Conservation (phyloP, 73 alveolate genomes). For the Paramecium tetraurelia region DNA sequence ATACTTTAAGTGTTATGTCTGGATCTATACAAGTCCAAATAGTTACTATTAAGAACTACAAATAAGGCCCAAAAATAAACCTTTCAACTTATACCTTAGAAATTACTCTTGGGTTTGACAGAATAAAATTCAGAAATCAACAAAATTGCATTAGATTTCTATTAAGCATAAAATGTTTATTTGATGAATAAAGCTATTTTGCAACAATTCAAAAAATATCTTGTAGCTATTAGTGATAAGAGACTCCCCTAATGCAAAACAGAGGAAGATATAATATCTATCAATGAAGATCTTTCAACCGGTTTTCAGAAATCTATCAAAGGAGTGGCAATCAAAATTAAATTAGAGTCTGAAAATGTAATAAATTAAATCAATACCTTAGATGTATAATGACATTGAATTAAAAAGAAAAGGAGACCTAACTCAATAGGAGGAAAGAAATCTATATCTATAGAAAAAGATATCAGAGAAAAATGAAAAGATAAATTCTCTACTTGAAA, state of each 20-base stretch:
- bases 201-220: not conserved
- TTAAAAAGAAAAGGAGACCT: not conserved
- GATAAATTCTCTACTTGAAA: not conserved
- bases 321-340: not conserved
- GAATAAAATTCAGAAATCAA: not conserved
- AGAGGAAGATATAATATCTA: not conserved
- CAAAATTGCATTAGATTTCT: not conserved
- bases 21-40: not conserved
- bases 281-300: not conserved
- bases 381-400: not conserved
- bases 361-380: not conserved
- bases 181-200: not conserved
- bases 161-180: not conserved
- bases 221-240: not conserved
- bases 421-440: not conserved
- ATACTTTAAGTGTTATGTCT: not conserved
- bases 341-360: conserved; percentile 1
- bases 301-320: not conserved
- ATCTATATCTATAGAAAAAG: not conserved
- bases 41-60: not conserved
- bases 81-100: not conserved
- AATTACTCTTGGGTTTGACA: not conserved
- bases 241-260: not conserved
- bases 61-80: not conserved
- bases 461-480: not conserved